phyloP scores from a whole-genome alignment of 108 stramenopile genomes.

The Cyclostephanos tholiformis region DNA sequence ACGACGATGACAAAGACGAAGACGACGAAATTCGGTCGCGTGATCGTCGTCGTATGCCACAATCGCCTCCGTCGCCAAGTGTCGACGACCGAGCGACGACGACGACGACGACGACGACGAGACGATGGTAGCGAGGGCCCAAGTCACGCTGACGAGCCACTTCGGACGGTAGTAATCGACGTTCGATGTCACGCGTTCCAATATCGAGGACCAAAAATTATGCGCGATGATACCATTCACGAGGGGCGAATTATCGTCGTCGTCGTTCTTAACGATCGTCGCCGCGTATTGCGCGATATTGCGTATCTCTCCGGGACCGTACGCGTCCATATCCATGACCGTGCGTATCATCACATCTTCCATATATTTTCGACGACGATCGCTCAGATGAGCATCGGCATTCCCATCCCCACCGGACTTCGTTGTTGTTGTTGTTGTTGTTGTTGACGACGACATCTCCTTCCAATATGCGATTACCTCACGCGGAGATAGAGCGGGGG shows the following conservation, averaged over 20 bases:
- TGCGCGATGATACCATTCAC: neutral
- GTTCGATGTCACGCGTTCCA: neutral
- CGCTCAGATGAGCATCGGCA: no score
- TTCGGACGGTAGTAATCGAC: constrained; percentile 16
- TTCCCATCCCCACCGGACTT: no score
- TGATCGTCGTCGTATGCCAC: no score
- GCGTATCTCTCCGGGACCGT: neutral
- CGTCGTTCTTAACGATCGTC: neutral
- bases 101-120: neutral
- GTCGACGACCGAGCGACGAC: neutral
- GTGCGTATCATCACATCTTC: neutral
- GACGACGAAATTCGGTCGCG: no score
- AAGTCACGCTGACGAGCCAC: constrained; percentile 30
- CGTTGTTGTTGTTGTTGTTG: neutral
- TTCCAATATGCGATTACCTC: neutral
- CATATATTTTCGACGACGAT: neutral
- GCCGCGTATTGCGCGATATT: neutral
- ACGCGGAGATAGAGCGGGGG: neutral
- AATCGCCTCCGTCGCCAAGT: no score
- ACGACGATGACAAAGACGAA: neutral
- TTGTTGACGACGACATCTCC: neutral
- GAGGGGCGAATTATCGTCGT: no score
- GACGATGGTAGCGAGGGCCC: constrained; percentile 28
- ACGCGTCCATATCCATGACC: neutral
- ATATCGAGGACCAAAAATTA: neutral